Evolutionary conservation across 192 early-diverging fungal genomes (phyloP), one percentile per base, ranked within the genome.

Genomic region (Lobosporangium transversale): DNA sequence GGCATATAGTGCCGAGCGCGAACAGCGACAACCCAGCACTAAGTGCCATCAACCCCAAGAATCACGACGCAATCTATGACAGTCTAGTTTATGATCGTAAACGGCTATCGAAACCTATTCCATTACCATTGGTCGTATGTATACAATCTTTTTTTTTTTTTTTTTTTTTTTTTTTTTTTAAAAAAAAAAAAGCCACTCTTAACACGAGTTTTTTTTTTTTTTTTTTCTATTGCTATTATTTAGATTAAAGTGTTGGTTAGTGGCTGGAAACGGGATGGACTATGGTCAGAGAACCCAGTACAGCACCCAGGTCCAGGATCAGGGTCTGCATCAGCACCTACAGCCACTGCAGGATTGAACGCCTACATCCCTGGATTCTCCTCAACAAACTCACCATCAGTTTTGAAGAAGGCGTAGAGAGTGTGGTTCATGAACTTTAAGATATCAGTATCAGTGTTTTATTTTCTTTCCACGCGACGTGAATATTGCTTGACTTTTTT

Each of bases 261-360:
- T 43, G 85, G 85, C 17, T 87, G 85, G 85, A 81, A 87, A 56
- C 66, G 84, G 31, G 83, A 87, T 58, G 85, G 85, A 4, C 53
- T 81, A 57, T 87, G 83, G 83, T 81, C 70, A 54, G 75, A 81
- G 44, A 80, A 63, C 36, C 71, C 81, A 62, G 61, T 65, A 5
- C 81, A 68, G 32, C 45, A 30, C 18, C 59, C 58, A 56, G 63
- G 40, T 43, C 43, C 58, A 20, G 43, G 55, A 29, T 62, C 59
- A 30, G 43, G 53, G 45, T 60, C 69, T 1, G 48, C 68, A 7
- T 63, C 58, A 17, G 51, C 52, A 27, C 52, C 58, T 15, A 21
- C 69, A 27, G 37, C 37, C 7, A 40, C 37, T 40, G 47, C 42
- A 11, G 66, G 55, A 55, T 5, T 69, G 7, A 59, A 61, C n/a